A percentile compares a stretch with the other conserved stretches of the same genome.
Conservation (phyloP, 2,329 filamentous ascomycete genomes). For the Malbranchea zuffiana region DNA sequence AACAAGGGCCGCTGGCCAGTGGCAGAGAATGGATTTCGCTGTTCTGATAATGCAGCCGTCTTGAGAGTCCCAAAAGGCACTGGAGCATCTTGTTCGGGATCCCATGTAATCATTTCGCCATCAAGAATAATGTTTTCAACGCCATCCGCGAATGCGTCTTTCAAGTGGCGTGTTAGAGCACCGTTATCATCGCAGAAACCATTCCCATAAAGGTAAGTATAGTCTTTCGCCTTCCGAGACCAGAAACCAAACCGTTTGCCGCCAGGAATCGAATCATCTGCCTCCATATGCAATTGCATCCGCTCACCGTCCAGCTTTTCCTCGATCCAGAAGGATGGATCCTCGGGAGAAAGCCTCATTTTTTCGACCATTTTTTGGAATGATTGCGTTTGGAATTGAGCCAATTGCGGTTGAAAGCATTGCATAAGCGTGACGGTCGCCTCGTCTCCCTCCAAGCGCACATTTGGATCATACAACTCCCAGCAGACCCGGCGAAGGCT, state of each 20-base stretch:
- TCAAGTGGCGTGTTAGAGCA: slow-evolving; percentile 68
- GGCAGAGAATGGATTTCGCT: slow-evolving; percentile 54
- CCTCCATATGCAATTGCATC: slow-evolving; percentile 88
- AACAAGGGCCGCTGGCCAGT: slow-evolving; percentile 65
- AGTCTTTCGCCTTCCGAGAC: slow-evolving; percentile 93
- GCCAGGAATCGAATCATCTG: slow-evolving; percentile 56
- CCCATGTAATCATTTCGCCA: slow-evolving; percentile 98
- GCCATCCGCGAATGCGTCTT: slow-evolving; percentile 61
- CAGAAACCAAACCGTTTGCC: slow-evolving; percentile 74
- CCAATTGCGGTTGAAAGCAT: slow-evolving; percentile 91
- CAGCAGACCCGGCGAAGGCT: slow-evolving; percentile 86
- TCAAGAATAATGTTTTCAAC: slow-evolving; percentile 85
- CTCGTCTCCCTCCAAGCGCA: slow-evolving; percentile 64
- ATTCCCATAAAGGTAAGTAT: slow-evolving; percentile 84
- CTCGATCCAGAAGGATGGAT: slow-evolving; percentile 85
- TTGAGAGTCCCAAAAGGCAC: slow-evolving; percentile 89
- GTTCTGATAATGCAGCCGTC: slow-evolving; percentile 71
- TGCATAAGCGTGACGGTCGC: slow-evolving; percentile 74
- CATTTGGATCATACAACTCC: slow-evolving; percentile 67
- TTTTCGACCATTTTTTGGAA: slow-evolving; percentile 69
- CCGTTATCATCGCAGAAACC: slow-evolving; percentile 63
- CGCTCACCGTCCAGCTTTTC: slow-evolving; percentile 95
- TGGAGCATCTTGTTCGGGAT: slow-evolving; percentile 70
- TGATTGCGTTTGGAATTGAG: slow-evolving; percentile 76
- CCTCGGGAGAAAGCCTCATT: slow-evolving; percentile 55